Base-by-base conservation (phyloP, 2,329 filamentous ascomycete genomes). In the Sarocladium kiliense region DNA sequence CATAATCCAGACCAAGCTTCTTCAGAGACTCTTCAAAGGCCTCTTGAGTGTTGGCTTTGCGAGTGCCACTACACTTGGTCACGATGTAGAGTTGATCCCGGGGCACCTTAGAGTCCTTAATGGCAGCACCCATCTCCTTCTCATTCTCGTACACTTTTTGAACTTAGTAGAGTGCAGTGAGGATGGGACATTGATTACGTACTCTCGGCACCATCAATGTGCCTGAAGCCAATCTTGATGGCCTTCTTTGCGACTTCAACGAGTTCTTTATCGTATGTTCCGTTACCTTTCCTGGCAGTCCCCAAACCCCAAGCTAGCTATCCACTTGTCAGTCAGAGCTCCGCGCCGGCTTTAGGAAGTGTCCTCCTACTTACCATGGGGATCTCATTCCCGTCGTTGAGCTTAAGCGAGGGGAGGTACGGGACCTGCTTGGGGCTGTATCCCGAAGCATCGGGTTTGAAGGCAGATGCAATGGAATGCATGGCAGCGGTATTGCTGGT, bases 191-290 rank as follows among this genome's bases (percentile, higher is more conserved):
- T 39, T 23, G 1, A 12, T 7, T 21, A 60, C 70, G 56, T 66
- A 85, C 85, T 72, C 74, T 92, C 85, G 19, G 89, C 89, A 42
- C 88, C 83, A 67, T 93, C 89, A 2, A 92, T 76, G 64, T 92
- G 88, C 56, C 78, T 77, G 68, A 85, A 91, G 23, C 86, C 88
- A n/a, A 82, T 69, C 55, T 81, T 78, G 62, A 91, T 86, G 30
- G 88, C 88, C 59, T 72, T 77, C 56, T 86, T 80, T 41, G 78
- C 77, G 54, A 72, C 60, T 23, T 75, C 69, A 45, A 78, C 66
- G 50, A 79, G 70, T 4, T 77, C 74, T 55, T 83, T 71, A 60
- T 89, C 84, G 41, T 85, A 71, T 47, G 77, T 71, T 49, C 68
- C 74, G 9, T 76, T 70, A 3, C 66, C 66, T 61, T 80, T 80